Conservation (phyloP, 2,329 filamentous ascomycete genomes). For the Neonectria faginata region DNA sequence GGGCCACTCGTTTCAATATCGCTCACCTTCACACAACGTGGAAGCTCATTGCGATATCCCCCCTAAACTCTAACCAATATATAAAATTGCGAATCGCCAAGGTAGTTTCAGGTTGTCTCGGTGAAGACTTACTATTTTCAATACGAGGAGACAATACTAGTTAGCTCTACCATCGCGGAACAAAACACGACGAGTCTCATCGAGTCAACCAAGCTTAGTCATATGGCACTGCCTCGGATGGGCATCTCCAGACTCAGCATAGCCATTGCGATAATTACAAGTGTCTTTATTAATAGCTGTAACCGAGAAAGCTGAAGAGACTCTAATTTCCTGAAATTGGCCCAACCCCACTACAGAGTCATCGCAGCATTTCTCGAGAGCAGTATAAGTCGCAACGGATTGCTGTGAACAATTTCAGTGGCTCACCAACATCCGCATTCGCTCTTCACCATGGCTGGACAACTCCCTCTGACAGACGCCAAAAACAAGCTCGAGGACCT, state of each 20-base stretch:
- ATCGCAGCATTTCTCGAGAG: background rate
- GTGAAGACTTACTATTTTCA: slow-evolving; percentile 4
- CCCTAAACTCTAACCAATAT: background rate
- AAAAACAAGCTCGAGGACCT: slow-evolving; percentile 66
- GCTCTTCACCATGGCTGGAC: slow-evolving; percentile 18
- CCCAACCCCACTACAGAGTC: background rate
- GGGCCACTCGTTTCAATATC: background rate
- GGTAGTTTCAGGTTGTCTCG: background rate
- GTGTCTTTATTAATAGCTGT: background rate
- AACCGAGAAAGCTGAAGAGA: background rate
- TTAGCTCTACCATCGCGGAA: slow-evolving; percentile 1
- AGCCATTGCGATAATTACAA: background rate
- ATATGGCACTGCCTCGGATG: slow-evolving; percentile 3
- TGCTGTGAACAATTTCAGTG: background rate
- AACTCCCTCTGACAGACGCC: slow-evolving; percentile 49
- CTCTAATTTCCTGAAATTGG: background rate
- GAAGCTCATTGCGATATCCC: background rate
- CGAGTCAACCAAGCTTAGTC: slow-evolving; percentile 15
- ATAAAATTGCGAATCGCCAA: background rate
- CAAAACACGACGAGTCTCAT: background rate
- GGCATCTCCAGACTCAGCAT: background rate
- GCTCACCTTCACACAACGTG: background rate
- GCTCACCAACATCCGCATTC: background rate
- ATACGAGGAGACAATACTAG: slow-evolving; percentile 12
- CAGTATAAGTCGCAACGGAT: background rate